Conservation (phyloP, 108 stramenopile species). For the Craspedostauros australis region DNA sequence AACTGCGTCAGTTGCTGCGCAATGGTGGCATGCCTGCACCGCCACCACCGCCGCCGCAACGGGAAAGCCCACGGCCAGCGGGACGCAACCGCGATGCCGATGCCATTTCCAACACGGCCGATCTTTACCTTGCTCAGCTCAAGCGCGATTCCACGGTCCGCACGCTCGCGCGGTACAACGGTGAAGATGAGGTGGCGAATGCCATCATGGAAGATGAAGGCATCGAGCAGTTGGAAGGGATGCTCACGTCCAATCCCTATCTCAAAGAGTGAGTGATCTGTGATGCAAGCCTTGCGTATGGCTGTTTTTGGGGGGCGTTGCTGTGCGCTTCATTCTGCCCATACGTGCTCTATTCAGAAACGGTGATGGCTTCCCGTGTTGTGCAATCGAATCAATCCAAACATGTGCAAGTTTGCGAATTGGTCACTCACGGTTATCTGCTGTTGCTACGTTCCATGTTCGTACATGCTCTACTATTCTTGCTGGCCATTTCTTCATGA, state of each 20-base stretch:
- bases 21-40: conserved; percentile 8
- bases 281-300: too few species aligned
- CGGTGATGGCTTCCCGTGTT: too few species aligned
- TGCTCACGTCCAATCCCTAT: conserved; percentile 47
- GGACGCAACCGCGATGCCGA: conserved; percentile 60
- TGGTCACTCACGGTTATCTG: too few species aligned
- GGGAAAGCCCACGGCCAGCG: conserved; percentile 23
- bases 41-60: conserved; percentile 9
- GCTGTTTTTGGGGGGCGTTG: too few species aligned
- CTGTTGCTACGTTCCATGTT: not conserved
- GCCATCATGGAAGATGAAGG: conserved; percentile 49
- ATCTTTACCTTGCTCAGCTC: conserved; percentile 75
- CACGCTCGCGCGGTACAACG: conserved; percentile 50
- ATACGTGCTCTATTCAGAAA: too few species aligned
- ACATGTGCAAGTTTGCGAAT: too few species aligned
- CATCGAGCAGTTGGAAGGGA: conserved; percentile 31
- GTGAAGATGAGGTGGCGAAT: conserved; percentile 58
- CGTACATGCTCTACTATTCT: not conserved
- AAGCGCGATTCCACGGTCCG: conserved; percentile 73
- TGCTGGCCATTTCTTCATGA: not conserved
- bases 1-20: conserved; percentile 48
- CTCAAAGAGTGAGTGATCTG: conserved; percentile 24
- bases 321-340: too few species aligned
- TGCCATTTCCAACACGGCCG: conserved; percentile 61
- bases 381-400: too few species aligned